These are phyloP conservation scores for Huntiella savannae DNA, from an alignment of 2,329 filamentous ascomycete species.

Conservation along the genomic window DNA sequence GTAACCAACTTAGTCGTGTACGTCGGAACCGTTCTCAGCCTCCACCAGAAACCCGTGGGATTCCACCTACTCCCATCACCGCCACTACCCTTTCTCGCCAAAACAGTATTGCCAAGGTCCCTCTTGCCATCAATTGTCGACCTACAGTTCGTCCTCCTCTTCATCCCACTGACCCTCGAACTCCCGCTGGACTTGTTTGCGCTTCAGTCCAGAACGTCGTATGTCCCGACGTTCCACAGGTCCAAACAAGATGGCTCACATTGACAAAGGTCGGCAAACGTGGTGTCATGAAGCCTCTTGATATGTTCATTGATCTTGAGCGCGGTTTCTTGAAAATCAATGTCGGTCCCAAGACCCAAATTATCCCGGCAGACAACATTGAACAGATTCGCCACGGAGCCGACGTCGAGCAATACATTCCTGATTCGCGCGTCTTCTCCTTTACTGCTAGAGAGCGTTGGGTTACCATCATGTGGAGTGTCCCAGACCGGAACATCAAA, in stretches of 20 bases:
- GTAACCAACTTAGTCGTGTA: constrained; percentile 35
- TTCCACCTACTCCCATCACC: too few species aligned
- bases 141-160: too few species aligned
- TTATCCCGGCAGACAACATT: constrained; percentile 88
- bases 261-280: too few species aligned
- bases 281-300: too few species aligned
- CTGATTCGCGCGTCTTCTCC: constrained; percentile 52
- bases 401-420: constrained; percentile 74
- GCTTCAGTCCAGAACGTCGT: too few species aligned
- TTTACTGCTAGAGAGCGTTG: constrained; percentile 51
- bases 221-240: too few species aligned
- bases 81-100: constrained; percentile 50
- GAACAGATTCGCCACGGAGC: constrained; percentile 69
- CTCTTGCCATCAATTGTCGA: too few species aligned
- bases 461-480: constrained; percentile 78
- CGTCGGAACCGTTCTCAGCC: constrained; percentile 63
- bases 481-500: constrained; percentile 47
- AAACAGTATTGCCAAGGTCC: constrained; percentile 20
- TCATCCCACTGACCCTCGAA: too few species aligned
- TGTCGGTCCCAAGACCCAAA: constrained; percentile 55
- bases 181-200: too few species aligned
- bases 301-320: too few species aligned
- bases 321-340: constrained; percentile 18
- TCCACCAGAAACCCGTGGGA: not conserved
- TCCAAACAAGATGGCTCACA: too few species aligned